These are phyloP conservation scores for Talaromyces sp. DNA, from an alignment of 2,329 filamentous ascomycete species.

Conservation along the genomic window DNA sequence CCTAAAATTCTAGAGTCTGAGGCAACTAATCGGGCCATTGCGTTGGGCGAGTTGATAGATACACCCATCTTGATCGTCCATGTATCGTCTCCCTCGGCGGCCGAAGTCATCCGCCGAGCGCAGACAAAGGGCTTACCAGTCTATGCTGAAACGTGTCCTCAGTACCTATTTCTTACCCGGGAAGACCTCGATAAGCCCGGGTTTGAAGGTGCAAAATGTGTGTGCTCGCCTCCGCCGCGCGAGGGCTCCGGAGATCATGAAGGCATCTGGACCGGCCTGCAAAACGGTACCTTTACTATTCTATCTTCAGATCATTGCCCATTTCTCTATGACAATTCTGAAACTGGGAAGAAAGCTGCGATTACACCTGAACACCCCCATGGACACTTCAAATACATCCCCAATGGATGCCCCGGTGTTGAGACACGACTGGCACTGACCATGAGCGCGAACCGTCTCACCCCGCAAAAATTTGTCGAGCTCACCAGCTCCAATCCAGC, in stretches of 20 bases:
- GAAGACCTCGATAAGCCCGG: conserved; percentile 38
- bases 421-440: conserved; percentile 52
- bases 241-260: conserved; percentile 43
- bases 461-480: conserved; percentile 39
- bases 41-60: conserved; percentile 45
- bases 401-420: conserved; percentile 54
- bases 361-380: conserved; percentile 41
- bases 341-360: conserved; percentile 45
- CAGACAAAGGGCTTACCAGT: conserved; percentile 49
- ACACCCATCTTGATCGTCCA: conserved; percentile 51
- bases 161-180: conserved; percentile 52
- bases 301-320: conserved; percentile 45
- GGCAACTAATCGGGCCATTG: conserved; percentile 47
- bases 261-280: conserved; percentile 47
- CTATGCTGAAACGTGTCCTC: conserved; percentile 55
- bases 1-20: conserved; percentile 39
- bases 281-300: conserved; percentile 51
- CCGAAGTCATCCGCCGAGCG: conserved; percentile 45
- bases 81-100: conserved; percentile 44
- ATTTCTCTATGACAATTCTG: conserved; percentile 46
- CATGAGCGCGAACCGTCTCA: conserved; percentile 20
- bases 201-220: conserved; percentile 47
- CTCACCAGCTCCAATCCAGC: conserved; percentile 41
- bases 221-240: conserved; percentile 49
- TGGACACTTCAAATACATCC: conserved; percentile 51